Evolutionary conservation across 495 filamentous ascomycete genomes (phyloP).

Genomic region (Tuber magnatum): DNA sequence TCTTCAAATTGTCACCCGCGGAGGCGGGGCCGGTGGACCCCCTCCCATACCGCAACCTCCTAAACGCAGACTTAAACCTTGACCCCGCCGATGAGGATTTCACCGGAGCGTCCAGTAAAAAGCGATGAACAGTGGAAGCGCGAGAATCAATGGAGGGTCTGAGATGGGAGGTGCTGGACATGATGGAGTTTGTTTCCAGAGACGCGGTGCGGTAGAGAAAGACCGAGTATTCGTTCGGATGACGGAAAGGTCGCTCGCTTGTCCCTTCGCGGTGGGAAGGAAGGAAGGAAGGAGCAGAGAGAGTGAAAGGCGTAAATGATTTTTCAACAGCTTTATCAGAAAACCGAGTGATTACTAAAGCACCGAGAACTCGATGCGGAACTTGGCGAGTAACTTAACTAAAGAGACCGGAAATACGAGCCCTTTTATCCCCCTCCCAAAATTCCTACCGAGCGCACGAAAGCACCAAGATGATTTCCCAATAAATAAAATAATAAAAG

Average conservation of each 20-base stretch:
- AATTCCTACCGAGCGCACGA: neutral
- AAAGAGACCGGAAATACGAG: neutral
- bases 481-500: too few relatives aligned
- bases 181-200: neutral
- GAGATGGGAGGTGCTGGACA: conserved; percentile 13
- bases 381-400: neutral
- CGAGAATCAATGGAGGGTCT: conserved; percentile 16
- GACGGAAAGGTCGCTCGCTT: neutral
- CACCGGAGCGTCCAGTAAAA: neutral
- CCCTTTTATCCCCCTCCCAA: neutral
- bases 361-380: neutral
- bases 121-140: conserved; percentile 5
- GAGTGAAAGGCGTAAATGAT: conserved; percentile 1
- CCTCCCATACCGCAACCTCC: neutral
- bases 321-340: neutral
- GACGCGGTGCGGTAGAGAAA: neutral
- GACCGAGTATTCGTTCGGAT: neutral
- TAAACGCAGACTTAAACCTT: conserved; percentile 19
- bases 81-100: conserved; percentile 7
- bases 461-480: neutral
- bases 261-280: neutral
- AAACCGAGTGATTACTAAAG: neutral
- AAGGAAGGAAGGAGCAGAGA: neutral
- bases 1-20: neutral
- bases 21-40: neutral